Evolutionary conservation across 2,329 filamentous ascomycete genomes (phyloP), one percentile per base, ranked within the genome.

Genomic region (Apiospora koreana): DNA sequence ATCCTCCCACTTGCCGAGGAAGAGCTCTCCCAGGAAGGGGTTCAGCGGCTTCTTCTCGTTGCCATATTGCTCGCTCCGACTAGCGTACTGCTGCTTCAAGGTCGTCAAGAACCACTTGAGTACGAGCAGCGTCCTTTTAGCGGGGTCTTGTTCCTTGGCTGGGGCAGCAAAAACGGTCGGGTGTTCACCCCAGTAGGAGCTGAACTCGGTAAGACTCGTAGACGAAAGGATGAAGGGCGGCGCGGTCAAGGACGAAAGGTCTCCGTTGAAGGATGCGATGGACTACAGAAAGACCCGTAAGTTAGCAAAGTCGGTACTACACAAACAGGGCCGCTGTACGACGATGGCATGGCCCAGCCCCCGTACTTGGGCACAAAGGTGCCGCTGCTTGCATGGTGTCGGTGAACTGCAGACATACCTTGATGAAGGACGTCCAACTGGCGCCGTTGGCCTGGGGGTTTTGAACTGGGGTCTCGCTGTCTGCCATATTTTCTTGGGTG

Each of bases 41-140:
- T 86, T 86, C 69, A 87, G 80, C 1, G 86, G 86, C 73, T 87
- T 87, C 76, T 85, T 85, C 3, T 85, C 80, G 10, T 83, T 83
- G 21, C 83, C 80, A 6, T 83, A 65, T 23, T 68, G 58, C 31
- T 68, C 70, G 48, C 67, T 65, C 25, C 64, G 68, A 6, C 62
- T 65, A 38, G 68, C 58, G 71, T 85, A 86, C 73, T 86, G 84
- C 18, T 82, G 81, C 68, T 80, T 81, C 43, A 86, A 74, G 23
- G 81, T 82, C 16, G 80, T 78, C 23, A 86, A 75, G 71, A 86
- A 86, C 79, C 83, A 85, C 72, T 85, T 85, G 28, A 86, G 76
- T 0, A 86, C 83, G 10, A 83, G 79, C 21, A 86, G 74, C 6
- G 83, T 80, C n/a, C 84, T 75, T 65, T 81, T 77, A 35, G 80